Conservation (phyloP, 2,329 filamentous ascomycete species). For the Neofusicoccum parvum region DNA sequence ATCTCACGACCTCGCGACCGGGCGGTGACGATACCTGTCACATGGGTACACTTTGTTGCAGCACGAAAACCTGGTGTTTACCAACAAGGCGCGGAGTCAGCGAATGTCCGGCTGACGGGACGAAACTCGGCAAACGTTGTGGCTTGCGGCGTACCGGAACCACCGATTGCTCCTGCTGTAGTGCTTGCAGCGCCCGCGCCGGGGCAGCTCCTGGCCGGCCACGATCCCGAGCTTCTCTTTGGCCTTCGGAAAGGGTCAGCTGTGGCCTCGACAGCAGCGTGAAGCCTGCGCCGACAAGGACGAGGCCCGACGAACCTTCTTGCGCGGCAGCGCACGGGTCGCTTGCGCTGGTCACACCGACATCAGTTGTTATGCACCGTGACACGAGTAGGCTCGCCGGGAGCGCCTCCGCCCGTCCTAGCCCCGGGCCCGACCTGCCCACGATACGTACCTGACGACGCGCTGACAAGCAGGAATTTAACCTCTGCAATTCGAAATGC, state of each 20-base stretch:
- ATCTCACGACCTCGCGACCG: not conserved
- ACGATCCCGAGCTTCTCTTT: slow-evolving; percentile 56
- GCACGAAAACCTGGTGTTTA: slow-evolving; percentile 53
- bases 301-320: slow-evolving; percentile 20
- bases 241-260: slow-evolving; percentile 6
- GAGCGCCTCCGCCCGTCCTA: slow-evolving; percentile 1
- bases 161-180: slow-evolving; percentile 59
- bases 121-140: not conserved
- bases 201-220: slow-evolving; percentile 56
- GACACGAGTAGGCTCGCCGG: slow-evolving; percentile 20
- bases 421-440: not conserved
- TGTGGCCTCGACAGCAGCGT: not conserved
- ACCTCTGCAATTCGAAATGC: slow-evolving; percentile 75
- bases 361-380: slow-evolving; percentile 11
- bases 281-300: not conserved
- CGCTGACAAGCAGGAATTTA: slow-evolving; percentile 72
- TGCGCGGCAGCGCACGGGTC: slow-evolving; percentile 22
- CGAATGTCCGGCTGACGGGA: slow-evolving; percentile 1
- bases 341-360: slow-evolving; percentile 23
- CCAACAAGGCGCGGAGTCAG: slow-evolving; percentile 9
- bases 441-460: slow-evolving; percentile 41
- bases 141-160: slow-evolving; percentile 49
- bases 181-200: slow-evolving; percentile 56
- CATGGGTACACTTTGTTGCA: slow-evolving; percentile 60
- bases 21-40: slow-evolving; percentile 47